Evolutionary conservation across 768 basidiomycete genomes (phyloP).

Genomic region (Lactarius sp.): DNA sequence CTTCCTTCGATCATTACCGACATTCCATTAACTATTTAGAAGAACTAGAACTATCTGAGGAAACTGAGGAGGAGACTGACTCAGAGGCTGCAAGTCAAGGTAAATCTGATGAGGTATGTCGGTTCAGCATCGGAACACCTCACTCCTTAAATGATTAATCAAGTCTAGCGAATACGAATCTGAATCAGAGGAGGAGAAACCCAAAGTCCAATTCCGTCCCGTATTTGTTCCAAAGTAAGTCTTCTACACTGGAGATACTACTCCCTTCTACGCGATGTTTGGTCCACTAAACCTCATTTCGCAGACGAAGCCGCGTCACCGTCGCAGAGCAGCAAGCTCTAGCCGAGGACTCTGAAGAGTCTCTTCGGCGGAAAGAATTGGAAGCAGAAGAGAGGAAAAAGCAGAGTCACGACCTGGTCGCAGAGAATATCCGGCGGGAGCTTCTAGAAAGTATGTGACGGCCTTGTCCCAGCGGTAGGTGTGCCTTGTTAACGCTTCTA

Average conservation of each 20-base stretch:
- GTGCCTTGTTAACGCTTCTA: not conserved
- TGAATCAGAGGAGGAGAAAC: constrained; percentile 68
- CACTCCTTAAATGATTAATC: constrained; percentile 25
- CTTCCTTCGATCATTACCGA: constrained; percentile 18
- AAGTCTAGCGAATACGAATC: constrained; percentile 87
- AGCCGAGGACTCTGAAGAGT: constrained; percentile 71
- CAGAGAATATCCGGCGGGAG: constrained; percentile 89
- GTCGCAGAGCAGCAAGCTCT: constrained; percentile 64
- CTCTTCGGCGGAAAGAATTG: constrained; percentile 57
- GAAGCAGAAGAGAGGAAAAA: constrained; percentile 80
- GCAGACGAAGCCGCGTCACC: constrained; percentile 71
- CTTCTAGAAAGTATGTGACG: constrained; percentile 78
- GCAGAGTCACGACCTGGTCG: constrained; percentile 89
- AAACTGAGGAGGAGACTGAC: constrained; percentile 47
- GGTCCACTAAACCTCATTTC: constrained; percentile 7
- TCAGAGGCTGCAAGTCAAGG: constrained; percentile 34
- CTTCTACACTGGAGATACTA: not conserved
- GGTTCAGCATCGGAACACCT: constrained; percentile 1
- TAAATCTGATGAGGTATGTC: constrained; percentile 44
- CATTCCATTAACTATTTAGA: constrained; percentile 24
- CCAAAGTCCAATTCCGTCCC: constrained; percentile 78
- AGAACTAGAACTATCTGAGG: constrained; percentile 34
- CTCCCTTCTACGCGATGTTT: not conserved
- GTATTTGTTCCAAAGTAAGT: constrained; percentile 93
- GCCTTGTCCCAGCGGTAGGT: not conserved